phyloP scores from a whole-genome alignment of 2,329 filamentous ascomycete species.

The Plenodomus tracheiphilus region DNA sequence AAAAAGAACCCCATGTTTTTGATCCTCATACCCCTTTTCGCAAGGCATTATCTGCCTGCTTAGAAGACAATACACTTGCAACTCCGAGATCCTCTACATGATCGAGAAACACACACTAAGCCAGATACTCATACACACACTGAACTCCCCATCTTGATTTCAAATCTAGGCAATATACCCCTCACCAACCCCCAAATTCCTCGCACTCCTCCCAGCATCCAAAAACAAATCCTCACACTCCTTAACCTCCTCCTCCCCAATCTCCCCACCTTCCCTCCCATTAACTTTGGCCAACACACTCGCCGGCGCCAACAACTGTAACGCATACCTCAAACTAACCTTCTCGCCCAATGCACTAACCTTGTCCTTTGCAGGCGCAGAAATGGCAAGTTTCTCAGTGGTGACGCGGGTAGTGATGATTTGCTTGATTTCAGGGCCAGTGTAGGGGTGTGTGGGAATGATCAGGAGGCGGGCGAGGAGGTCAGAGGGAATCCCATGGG shows the following conservation, averaged over 20 bases:
- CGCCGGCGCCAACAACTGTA: slow-evolving; percentile 87
- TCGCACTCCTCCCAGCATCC: slow-evolving; percentile 54
- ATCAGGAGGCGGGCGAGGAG: slow-evolving; percentile 93
- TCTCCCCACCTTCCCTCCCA: slow-evolving; percentile 51
- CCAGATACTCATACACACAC: slow-evolving; percentile 12
- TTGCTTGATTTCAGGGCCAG: slow-evolving; percentile 83
- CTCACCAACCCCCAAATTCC: slow-evolving; percentile 28
- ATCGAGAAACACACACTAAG: too few species aligned
- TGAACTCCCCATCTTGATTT: not conserved
- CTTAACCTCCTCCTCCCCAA: slow-evolving; percentile 59
- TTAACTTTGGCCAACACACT: slow-evolving; percentile 84
- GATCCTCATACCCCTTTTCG: too few species aligned
- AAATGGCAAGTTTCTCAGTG: slow-evolving; percentile 78
- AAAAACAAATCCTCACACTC: slow-evolving; percentile 53
- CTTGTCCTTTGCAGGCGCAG: slow-evolving; percentile 82
- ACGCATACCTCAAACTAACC: slow-evolving; percentile 87
- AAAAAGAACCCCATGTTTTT: too few species aligned
- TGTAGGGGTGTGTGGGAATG: slow-evolving; percentile 90
- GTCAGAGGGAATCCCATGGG: slow-evolving; percentile 92
- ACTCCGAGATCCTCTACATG: too few species aligned
- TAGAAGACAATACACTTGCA: too few species aligned
- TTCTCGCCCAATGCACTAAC: slow-evolving; percentile 84
- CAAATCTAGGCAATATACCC: slow-evolving; percentile 40
- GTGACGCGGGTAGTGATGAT: slow-evolving; percentile 85
- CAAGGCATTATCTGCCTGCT: too few species aligned